Evolutionary conservation across 108 stramenopile species (phyloP).

Genomic region (Cyclotella baltica): DNA sequence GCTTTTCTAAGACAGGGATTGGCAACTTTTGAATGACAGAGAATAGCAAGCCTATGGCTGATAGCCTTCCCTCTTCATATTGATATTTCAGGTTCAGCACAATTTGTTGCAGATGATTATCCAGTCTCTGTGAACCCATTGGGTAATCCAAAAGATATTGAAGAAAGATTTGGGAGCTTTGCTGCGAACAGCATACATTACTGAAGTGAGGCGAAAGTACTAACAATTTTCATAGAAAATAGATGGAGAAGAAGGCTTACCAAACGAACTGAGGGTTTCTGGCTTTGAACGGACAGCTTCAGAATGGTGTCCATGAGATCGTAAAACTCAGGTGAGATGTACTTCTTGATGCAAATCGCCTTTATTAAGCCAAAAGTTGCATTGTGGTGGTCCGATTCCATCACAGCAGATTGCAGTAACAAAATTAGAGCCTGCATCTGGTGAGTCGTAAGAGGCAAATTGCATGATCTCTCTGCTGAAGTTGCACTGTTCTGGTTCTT

Average conservation of each 20-base stretch:
- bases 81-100: constrained; percentile 90
- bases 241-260: constrained; percentile 31
- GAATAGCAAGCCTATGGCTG: constrained; percentile 70
- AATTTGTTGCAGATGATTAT: constrained; percentile 80
- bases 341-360: constrained; percentile 67
- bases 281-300: constrained; percentile 82
- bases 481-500: background rate
- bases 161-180: constrained; percentile 75
- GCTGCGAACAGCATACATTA: constrained; percentile 45
- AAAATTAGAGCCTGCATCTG: constrained; percentile 87
- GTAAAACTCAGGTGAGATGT: constrained; percentile 83
- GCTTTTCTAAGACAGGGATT: constrained; percentile 62
- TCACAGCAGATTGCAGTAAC: constrained; percentile 63
- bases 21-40: constrained; percentile 77
- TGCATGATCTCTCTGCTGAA: background rate
- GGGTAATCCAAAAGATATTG: constrained; percentile 90
- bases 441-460: constrained; percentile 59
- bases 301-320: constrained; percentile 88
- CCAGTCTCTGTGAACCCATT: constrained; percentile 77
- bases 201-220: background rate
- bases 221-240: background rate
- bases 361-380: constrained; percentile 82
- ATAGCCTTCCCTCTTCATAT: constrained; percentile 86
- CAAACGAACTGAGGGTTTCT: constrained; percentile 72
- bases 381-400: constrained; percentile 82